Conservation (phyloP, 192 early-diverging fungal genomes). For the Backusella luteola region DNA sequence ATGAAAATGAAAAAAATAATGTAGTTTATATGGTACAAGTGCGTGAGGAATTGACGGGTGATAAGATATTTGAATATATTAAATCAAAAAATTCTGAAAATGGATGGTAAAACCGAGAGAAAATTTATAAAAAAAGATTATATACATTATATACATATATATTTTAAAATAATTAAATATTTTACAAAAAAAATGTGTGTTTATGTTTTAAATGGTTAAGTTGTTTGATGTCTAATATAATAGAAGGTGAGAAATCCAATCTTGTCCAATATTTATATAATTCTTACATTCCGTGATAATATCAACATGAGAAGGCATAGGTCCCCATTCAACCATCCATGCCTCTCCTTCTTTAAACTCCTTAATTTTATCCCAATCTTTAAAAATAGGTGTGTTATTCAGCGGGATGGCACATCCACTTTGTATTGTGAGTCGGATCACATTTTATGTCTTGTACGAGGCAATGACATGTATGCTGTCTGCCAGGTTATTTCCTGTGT, state of each 20-base stretch:
- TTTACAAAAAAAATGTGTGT: neutral
- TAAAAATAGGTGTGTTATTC: conserved; percentile 34
- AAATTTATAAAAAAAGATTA: neutral
- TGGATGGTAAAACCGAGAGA: conserved; percentile 23
- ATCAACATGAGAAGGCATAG: conserved; percentile 42
- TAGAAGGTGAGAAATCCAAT: too few species aligned
- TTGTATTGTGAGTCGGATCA: conserved; percentile 11
- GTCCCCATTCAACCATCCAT: conserved; percentile 26
- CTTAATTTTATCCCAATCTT: conserved; percentile 25
- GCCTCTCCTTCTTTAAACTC: conserved; percentile 22
- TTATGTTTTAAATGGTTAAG: neutral
- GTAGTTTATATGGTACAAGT: conserved; percentile 59
- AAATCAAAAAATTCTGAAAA: conserved; percentile 34
- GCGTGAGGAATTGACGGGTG: conserved; percentile 47
- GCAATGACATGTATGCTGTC: conserved; percentile 35
- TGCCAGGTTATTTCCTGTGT: conserved; percentile 30
- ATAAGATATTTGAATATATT: conserved; percentile 47
- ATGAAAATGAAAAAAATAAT: conserved; percentile 41
- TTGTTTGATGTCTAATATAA: neutral
- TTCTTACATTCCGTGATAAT: conserved; percentile 29
- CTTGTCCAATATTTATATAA: too few species aligned
- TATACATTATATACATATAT: too few species aligned
- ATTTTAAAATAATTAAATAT: too few species aligned
- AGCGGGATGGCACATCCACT: conserved; percentile 20
- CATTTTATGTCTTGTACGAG: conserved; percentile 35